Base-by-base conservation (phyloP, 2,329 filamentous ascomycete genomes). In the Apiospora aurea region DNA sequence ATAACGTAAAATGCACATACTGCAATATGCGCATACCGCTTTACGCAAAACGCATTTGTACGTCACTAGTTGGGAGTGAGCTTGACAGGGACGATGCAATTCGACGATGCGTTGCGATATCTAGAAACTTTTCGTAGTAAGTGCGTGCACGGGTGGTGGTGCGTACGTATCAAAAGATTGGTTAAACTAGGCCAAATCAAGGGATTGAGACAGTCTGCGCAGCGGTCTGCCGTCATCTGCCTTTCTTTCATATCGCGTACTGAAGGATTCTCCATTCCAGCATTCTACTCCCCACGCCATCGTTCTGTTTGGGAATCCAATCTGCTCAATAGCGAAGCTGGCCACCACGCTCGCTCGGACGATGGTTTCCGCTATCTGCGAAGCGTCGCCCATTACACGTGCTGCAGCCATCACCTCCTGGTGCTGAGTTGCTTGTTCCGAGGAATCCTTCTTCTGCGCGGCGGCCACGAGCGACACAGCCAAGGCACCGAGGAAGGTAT, bases 401-500 rank as follows among this genome's bases (percentile, higher is more conserved):
- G 24, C 53, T 7, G 26, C 53, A 18, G 14, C 16, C 14, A 14
- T 24, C 14, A 10, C 18, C 1, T 4, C 53, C 6, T 43, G 41
- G 21, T 46, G 44, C 5, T 51, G 49, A 26, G 49, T 26, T 26
- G n/a, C 21, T 10, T n/a, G 49, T 11, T n/a, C 49, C n/a, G 8
- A 14, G 8, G 34, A 38, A 38, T 38, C 16, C 44, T 6, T n/a
- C 8, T 61, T 34, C n/a, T 51, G 47, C n/a, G 21, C 10, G 14
- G 26, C 53, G 4, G 14, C 14, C 26, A 5, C 57, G 1, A 79
- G 78, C 5, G 78, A 77, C 18, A 80, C 71, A 4, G 77, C 73
- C 69, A 79, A 79, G 0, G 78, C 80, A 10, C 81, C 81, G 4
- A 83, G 73, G 61, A 83, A 82, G 0, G 81, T 77, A 70, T 83